These are phyloP conservation scores for Plectosphaerella cucumerina DNA, from an alignment of 2,329 filamentous ascomycete species.

Conservation along the genomic window DNA sequence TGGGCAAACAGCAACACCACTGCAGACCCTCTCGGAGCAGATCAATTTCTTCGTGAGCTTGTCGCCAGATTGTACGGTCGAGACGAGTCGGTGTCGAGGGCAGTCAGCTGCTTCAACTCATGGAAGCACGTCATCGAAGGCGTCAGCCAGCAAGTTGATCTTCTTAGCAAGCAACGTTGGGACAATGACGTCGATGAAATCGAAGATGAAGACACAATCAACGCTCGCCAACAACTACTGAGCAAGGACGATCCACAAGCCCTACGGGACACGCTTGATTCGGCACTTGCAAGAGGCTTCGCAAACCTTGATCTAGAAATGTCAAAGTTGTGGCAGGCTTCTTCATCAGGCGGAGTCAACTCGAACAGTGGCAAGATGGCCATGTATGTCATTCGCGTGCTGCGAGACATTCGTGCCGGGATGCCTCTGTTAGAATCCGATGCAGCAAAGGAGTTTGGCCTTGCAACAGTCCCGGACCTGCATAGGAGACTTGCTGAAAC, in stretches of 20 bases:
- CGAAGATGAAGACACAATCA: slow-evolving; percentile 68
- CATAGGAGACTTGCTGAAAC: slow-evolving; percentile 56
- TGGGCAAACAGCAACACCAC: slow-evolving; percentile 66
- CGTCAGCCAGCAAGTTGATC: slow-evolving; percentile 57
- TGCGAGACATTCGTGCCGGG: slow-evolving; percentile 68
- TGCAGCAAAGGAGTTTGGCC: slow-evolving; percentile 50
- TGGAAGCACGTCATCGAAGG: slow-evolving; percentile 75
- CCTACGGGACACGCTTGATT: slow-evolving; percentile 56
- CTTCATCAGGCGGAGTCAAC: slow-evolving; percentile 25
- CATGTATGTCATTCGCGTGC: slow-evolving; percentile 66
- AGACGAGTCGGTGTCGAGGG: slow-evolving; percentile 59
- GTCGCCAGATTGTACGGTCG: slow-evolving; percentile 68
- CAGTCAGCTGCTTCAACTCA: slow-evolving; percentile 59
- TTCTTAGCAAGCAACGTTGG: slow-evolving; percentile 66
- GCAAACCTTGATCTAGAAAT: slow-evolving; percentile 54
- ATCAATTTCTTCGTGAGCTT: slow-evolving; percentile 65
- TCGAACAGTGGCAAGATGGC: slow-evolving; percentile 46
- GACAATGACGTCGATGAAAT: slow-evolving; percentile 71
- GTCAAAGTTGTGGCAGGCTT: slow-evolving; percentile 43
- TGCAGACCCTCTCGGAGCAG: slow-evolving; percentile 63
- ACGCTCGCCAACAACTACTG: slow-evolving; percentile 61
- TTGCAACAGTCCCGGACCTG: slow-evolving; percentile 57
- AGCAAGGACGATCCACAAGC: slow-evolving; percentile 67
- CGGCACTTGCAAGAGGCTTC: slow-evolving; percentile 54
- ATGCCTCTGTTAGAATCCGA: slow-evolving; percentile 49